Evolutionary conservation across 768 basidiomycete genomes (phyloP).

Genomic region (Phlebiopsis flavidoalba): DNA sequence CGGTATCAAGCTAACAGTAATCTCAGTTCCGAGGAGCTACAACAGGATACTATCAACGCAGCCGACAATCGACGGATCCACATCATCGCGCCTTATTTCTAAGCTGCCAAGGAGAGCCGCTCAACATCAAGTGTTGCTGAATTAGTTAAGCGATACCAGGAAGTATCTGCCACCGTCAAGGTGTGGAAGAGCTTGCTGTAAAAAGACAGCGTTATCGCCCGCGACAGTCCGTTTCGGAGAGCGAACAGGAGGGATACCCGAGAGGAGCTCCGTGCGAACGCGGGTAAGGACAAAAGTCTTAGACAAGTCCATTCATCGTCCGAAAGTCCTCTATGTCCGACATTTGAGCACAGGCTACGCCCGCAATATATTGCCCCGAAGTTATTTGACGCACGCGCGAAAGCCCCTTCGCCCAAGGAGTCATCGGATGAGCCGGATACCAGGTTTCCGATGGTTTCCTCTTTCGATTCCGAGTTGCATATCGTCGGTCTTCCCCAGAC

Average conservation of each 20-base stretch:
- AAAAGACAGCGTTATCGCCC: slow-evolving; percentile 64
- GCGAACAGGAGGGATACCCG: slow-evolving; percentile 67
- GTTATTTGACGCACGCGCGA: slow-evolving; percentile 54
- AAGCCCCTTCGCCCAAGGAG: slow-evolving; percentile 35
- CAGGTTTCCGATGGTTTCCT: slow-evolving; percentile 44
- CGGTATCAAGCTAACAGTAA: neutral
- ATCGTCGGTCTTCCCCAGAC: slow-evolving; percentile 70
- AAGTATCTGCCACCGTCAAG: slow-evolving; percentile 68
- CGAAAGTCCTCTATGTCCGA: slow-evolving; percentile 71
- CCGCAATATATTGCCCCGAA: slow-evolving; percentile 84
- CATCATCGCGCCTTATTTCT: slow-evolving; percentile 31
- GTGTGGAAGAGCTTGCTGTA: slow-evolving; percentile 68
- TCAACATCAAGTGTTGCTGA: slow-evolving; percentile 73
- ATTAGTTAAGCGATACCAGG: slow-evolving; percentile 77
- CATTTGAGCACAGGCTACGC: slow-evolving; percentile 90
- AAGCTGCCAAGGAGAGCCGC: slow-evolving; percentile 57
- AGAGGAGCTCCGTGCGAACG: slow-evolving; percentile 30
- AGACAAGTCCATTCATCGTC: slow-evolving; percentile 44
- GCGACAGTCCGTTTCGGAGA: slow-evolving; percentile 64
- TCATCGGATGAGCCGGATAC: slow-evolving; percentile 39
- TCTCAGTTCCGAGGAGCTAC: neutral
- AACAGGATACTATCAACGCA: neutral
- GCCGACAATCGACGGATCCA: neutral
- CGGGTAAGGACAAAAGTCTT: slow-evolving; percentile 41
- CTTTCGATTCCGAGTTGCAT: slow-evolving; percentile 54